phyloP scores from a whole-genome alignment of 1,139 yeast genomes.

The Nakaseomyces delphensis region DNA sequence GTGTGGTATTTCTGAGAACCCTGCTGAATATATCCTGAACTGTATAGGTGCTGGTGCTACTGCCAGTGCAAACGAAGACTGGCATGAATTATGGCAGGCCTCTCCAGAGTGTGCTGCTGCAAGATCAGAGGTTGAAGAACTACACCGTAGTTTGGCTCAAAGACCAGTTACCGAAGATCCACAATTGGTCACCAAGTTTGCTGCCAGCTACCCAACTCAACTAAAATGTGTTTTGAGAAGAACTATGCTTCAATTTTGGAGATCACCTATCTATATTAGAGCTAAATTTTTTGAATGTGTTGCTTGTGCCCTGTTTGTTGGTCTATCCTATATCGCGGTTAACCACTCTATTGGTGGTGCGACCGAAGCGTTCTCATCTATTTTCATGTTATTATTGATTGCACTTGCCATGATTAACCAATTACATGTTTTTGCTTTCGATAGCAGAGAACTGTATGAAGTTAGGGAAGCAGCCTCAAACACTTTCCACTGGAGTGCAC shows the following conservation, averaged over 20 bases:
- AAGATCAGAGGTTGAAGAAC: slow-evolving; percentile 34
- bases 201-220: slow-evolving; percentile 36
- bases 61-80: slow-evolving; percentile 39
- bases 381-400: slow-evolving; percentile 48
- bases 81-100: slow-evolving; percentile 40
- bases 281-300: slow-evolving; percentile 42
- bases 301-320: slow-evolving; percentile 42
- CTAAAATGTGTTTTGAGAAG: slow-evolving; percentile 36
- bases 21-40: slow-evolving; percentile 59
- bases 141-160: slow-evolving; percentile 25
- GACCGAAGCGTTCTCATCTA: slow-evolving; percentile 42
- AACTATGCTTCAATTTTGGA: slow-evolving; percentile 40
- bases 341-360: slow-evolving; percentile 39
- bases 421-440: slow-evolving; percentile 39
- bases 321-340: slow-evolving; percentile 42
- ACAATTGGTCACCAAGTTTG: slow-evolving; percentile 31
- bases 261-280: slow-evolving; percentile 43
- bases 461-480: slow-evolving; percentile 55
- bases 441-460: slow-evolving; percentile 47
- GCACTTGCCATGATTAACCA: slow-evolving; percentile 52
- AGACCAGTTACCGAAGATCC: slow-evolving; percentile 29
- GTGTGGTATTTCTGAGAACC: slow-evolving; percentile 46
- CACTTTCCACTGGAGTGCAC: slow-evolving; percentile 51
- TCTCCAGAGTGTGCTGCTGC: slow-evolving; percentile 37
- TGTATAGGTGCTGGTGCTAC: slow-evolving; percentile 66